phyloP scores from a whole-genome alignment of 176 grass and related monocot species.

The Pharus latifolius region DNA sequence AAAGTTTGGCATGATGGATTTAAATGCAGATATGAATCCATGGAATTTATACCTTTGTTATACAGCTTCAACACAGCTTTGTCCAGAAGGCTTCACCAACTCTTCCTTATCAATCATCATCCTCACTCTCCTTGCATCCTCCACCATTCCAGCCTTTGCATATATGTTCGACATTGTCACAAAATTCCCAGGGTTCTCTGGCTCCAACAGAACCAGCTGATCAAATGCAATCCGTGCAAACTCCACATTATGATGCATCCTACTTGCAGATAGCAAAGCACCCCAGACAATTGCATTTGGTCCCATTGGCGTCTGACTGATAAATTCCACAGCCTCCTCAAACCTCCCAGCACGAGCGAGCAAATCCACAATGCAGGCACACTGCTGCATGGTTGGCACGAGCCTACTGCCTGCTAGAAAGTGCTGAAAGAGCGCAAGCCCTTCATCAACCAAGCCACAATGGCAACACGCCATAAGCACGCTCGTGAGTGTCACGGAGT shows the following conservation, averaged over 20 bases:
- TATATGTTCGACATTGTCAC: constrained; percentile 84
- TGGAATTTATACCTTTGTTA: neutral
- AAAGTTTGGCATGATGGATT: neutral
- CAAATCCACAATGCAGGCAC: constrained; percentile 58
- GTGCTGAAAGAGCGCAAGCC: constrained; percentile 38
- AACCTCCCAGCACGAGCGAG: constrained; percentile 64
- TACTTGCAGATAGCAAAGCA: constrained; percentile 43
- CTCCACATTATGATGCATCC: constrained; percentile 48
- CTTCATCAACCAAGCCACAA: constrained; percentile 47
- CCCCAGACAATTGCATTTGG: constrained; percentile 55
- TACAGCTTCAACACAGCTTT: constrained; percentile 25
- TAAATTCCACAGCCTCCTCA: constrained; percentile 29
- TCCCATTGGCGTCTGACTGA: constrained; percentile 19
- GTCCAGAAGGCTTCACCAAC: constrained; percentile 50
- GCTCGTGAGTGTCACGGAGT: constrained; percentile 45
- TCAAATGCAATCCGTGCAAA: constrained; percentile 52
- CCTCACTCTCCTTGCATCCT: constrained; percentile 58
- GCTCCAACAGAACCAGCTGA: constrained; percentile 47
- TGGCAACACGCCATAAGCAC: constrained; percentile 52
- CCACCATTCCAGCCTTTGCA: constrained; percentile 31
- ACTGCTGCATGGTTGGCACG: constrained; percentile 43
- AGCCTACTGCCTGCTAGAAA: constrained; percentile 10
- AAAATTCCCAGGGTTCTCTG: constrained; percentile 65
- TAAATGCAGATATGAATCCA: neutral
- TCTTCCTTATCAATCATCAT: constrained; percentile 45